Base-by-base conservation (phyloP, 2,329 filamentous ascomycete species). In the Emericellopsis atlantica region DNA sequence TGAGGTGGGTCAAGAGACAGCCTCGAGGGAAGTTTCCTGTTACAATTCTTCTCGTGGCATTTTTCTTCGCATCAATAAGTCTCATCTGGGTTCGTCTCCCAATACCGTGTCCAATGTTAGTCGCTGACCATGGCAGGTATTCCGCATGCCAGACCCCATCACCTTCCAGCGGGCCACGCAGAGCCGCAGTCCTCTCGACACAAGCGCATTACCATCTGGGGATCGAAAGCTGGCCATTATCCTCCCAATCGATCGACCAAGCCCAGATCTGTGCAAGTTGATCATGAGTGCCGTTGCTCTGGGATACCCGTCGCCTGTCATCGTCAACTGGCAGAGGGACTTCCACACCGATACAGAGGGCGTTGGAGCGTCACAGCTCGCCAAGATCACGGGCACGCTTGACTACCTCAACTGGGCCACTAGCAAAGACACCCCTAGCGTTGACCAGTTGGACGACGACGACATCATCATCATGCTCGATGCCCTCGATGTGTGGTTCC, bases 401-500 rank as follows among this genome's bases (percentile, higher is more conserved):
- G 43, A 43, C 18, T 49, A 45, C 9, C 45, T 51, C 4, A 42
- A 50, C 15, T 41, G 31, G 32, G 32, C 39, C 14, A 33, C 5
- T 23, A 33, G 29, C 22, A 21, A 22, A 2, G 31, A 24, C 6
- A 29, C 36, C 26, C 22, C 23, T 1, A 10, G 22, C n/a, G 36
- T 32, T 10, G 40, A 45, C 11, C 33, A 36, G 23, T 36, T 45
- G 15, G 11, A 18, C 11, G 31, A 36, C 6, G 41, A 43, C 10
- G 44, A 45, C 29, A 24, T 55, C 12, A 42, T 53, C 2, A 43
- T 53, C 9, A 49, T 55, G 16, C 47, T 51, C 2, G 52, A 55
- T 26, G 50, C 49, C n/a, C 50, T 50, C 40, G 53, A 55, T 31
- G 37, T 52, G 12, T 54, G 52, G 53, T 54, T 55, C 26, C 53